Evolutionary conservation across 2,329 filamentous ascomycete species (phyloP).

Genomic region (Teratosphaeria pseudoeucalypti): DNA sequence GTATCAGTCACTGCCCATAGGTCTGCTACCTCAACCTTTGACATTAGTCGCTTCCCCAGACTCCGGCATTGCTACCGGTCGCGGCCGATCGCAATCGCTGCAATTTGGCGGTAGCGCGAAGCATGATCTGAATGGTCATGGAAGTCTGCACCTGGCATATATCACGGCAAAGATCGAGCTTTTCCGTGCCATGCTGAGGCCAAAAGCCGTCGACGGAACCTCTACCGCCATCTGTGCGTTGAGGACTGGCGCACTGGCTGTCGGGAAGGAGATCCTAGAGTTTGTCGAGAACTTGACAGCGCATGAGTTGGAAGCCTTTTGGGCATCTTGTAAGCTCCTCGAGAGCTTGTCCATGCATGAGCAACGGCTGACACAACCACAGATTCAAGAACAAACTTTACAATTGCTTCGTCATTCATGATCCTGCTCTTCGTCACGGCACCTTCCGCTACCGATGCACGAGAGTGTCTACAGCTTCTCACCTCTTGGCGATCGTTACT

Average conservation of each 20-base stretch:
- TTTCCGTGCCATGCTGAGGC: constrained; percentile 41
- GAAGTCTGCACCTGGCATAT: constrained; percentile 43
- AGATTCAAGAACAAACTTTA: constrained; percentile 27
- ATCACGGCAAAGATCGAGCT: constrained; percentile 43
- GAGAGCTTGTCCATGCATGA: not conserved
- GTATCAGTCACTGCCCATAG: constrained; percentile 37
- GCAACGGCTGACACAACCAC: not conserved
- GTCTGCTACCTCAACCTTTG: constrained; percentile 10
- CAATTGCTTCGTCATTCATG: constrained; percentile 25
- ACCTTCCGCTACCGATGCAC: constrained; percentile 18
- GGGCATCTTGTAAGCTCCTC: constrained; percentile 23
- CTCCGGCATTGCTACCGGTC: constrained; percentile 2
- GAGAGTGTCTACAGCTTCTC: constrained; percentile 22
- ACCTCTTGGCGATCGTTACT: constrained; percentile 22
- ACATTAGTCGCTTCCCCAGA: constrained; percentile 7
- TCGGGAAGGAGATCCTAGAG: constrained; percentile 21
- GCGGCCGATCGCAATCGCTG: constrained; percentile 3
- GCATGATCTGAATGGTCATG: constrained; percentile 35
- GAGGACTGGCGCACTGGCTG: constrained; percentile 21
- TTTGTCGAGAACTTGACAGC: constrained; percentile 22
- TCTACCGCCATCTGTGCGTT: constrained; percentile 21
- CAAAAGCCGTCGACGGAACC: constrained; percentile 21
- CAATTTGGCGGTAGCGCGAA: constrained; percentile 10
- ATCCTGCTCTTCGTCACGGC: constrained; percentile 24
- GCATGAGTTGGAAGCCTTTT: constrained; percentile 24